Percentiles rank a stretch among this genome's conserved stretches.
These are phyloP conservation scores for Adansonia digitata DNA, from an alignment of 345 rosid genomes.

Conservation along the genomic window DNA sequence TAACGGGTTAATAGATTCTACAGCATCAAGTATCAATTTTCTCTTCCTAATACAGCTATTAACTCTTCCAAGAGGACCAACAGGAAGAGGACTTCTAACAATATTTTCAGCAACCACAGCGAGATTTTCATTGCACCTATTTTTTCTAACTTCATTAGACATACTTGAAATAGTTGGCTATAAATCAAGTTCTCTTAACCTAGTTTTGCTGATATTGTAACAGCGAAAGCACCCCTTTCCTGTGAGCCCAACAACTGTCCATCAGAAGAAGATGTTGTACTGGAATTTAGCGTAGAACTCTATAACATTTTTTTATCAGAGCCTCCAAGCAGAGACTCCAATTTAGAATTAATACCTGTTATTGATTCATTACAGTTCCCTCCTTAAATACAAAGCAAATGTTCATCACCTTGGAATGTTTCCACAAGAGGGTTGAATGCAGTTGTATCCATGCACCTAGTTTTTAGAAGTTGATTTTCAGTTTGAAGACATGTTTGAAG, in stretches of 20 bases:
- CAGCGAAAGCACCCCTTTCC: conserved; percentile 51
- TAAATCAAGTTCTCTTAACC: conserved; percentile 41
- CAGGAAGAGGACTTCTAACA: conserved; percentile 30
- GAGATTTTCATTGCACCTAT: conserved; percentile 27
- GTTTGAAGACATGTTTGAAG: not conserved
- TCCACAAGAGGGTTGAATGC: conserved; percentile 27
- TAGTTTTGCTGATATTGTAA: conserved; percentile 39
- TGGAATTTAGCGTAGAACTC: conserved; percentile 73
- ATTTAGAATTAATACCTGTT: conserved; percentile 83
- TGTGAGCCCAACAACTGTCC: conserved; percentile 80
- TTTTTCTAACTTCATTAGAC: conserved; percentile 29
- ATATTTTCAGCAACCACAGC: conserved; percentile 45
- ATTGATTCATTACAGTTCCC: conserved; percentile 40
- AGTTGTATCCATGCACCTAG: conserved; percentile 26
- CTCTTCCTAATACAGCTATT: conserved; percentile 36
- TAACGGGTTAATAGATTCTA: conserved; percentile 36
- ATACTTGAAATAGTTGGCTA: conserved; percentile 33
- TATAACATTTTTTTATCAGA: conserved; percentile 49
- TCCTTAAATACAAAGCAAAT: conserved; percentile 26
- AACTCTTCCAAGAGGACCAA: conserved; percentile 21
- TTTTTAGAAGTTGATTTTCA: conserved; percentile 32
- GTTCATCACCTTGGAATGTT: conserved; percentile 21
- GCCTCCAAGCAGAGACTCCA: conserved; percentile 69
- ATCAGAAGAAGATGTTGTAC: conserved; percentile 84
- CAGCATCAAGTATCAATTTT: conserved; percentile 39